Percentiles rank a stretch among this genome's conserved stretches.
Evolutionary conservation across 1,284 basidiomycete species (phyloP).

Genomic region (Puccinia triticina): DNA sequence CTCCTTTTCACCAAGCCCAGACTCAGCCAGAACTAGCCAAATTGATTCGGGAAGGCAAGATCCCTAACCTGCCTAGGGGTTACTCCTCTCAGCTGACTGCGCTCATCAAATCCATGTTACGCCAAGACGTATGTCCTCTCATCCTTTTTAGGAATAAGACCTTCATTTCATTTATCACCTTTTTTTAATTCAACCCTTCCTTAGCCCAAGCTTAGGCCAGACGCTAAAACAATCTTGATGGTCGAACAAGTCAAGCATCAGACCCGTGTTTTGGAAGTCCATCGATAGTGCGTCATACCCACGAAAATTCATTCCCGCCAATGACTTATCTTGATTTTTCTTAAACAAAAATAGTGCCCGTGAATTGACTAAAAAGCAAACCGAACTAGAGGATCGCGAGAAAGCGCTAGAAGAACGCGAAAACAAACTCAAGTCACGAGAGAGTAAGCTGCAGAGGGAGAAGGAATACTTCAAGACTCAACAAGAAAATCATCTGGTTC

Average conservation of each 20-base stretch:
- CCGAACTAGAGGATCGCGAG: constrained; percentile 65
- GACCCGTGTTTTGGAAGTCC: constrained; percentile 50
- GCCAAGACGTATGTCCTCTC: constrained; percentile 71
- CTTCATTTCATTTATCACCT: background rate
- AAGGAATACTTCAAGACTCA: constrained; percentile 59
- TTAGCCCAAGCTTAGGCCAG: constrained; percentile 58
- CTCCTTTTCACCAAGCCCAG: constrained; percentile 86
- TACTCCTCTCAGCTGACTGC: constrained; percentile 73
- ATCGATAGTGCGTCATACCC: constrained; percentile 44
- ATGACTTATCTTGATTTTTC: background rate
- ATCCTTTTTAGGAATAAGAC: background rate
- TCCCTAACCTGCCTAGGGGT: constrained; percentile 78
- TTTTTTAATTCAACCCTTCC: background rate
- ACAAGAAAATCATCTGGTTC: constrained; percentile 42
- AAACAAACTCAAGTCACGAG: constrained; percentile 65
- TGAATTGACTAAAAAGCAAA: constrained; percentile 63
- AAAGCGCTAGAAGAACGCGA: constrained; percentile 65
- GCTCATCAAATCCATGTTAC: constrained; percentile 84
- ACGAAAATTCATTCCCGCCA: background rate
- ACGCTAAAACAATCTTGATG: constrained; percentile 56
- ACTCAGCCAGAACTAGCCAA: constrained; percentile 81
- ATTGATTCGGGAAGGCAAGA: constrained; percentile 79
- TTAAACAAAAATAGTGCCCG: constrained; percentile 20
- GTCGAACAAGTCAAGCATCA: constrained; percentile 58
- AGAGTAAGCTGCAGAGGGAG: constrained; percentile 64